Base-by-base conservation (phyloP, 257 asterid genomes). In the Solanum sejunctum region DNA sequence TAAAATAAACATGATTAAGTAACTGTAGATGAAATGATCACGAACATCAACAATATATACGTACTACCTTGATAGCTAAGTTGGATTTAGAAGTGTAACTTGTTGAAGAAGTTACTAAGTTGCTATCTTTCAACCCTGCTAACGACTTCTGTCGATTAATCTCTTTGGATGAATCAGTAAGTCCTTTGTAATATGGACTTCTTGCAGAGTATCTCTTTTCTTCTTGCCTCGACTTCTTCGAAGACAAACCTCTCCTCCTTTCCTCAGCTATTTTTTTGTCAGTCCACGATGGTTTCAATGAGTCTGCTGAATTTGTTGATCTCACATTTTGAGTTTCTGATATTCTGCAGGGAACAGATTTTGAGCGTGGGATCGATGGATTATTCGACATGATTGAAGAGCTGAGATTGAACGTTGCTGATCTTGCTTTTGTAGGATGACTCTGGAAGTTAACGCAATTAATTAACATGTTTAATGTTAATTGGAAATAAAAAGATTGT, bases 171-270 rank as follows among this genome's bases (percentile, higher is more conserved):
- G 85, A 91, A 84, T 93, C 92, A 4, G 93, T 92, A 69, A 94
- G 85, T 1, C 98, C 98, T 87, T 85, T 94, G 90, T 92, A 94
- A 70, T 93, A 94, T 80, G 98, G 95, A 88, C 97, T 94, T 85
- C 89, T 89, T 47, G 78, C 66, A 21, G 75, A 87, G 43, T 67
- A 49, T 78, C 83, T 89, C 26, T 87, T 85, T 51, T 87, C 92
- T 71, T 89, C 94, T 41, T 84, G 81, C 32, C 63, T 58, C 7
- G 91, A 60, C n/a, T 83, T 89, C 72, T 84, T 88, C 10, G 90
- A 85, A 3, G 81, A 81, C 1, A 88, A 55, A 20, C 82, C 52
- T 43, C 61, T 49, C 84, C 88, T 89, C 16, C 88, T 86, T 61
- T 80, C 60, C 8, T 81, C 85, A 1, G 89, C 58, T 0, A 89